phyloP scores from a whole-genome alignment of 139 green algal genomes.

The Coccomyxa sp. region DNA sequence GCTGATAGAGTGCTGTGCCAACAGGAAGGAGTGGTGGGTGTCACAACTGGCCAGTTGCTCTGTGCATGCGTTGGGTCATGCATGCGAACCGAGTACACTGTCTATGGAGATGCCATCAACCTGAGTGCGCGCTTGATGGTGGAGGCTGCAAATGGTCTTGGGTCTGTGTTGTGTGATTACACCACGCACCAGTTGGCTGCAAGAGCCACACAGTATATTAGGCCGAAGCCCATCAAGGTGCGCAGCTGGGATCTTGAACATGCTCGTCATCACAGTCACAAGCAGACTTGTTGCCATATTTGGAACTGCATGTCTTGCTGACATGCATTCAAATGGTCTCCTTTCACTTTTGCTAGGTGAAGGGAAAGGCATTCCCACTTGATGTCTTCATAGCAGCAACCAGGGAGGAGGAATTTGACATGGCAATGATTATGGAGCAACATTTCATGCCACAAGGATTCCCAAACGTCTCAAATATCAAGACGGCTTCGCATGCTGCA shows the following conservation, averaged over 20 bases:
- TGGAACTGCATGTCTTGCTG: no score
- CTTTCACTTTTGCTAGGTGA: no score
- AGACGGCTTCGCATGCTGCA: neutral
- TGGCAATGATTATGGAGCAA: no score
- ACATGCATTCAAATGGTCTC: no score
- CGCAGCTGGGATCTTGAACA: neutral
- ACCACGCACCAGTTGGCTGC: conserved; percentile 45
- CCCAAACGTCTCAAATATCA: no score
- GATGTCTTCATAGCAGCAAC: no score
- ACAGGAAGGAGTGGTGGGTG: conserved; percentile 31
- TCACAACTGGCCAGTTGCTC: conserved; percentile 78
- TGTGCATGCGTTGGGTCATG: conserved; percentile 70
- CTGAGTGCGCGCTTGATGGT: conserved; percentile 72
- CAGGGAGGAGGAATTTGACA: no score
- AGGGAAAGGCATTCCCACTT: no score
- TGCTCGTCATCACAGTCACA: no score
- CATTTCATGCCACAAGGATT: no score
- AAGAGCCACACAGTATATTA: neutral
- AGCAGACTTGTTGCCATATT: no score
- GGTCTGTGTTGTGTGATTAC: conserved; percentile 65
- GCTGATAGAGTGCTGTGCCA: neutral
- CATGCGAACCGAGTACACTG: conserved; percentile 77
- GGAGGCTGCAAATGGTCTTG: conserved; percentile 28
- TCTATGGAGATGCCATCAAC: conserved; percentile 86
- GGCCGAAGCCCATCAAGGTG: conserved; percentile 12